Conservation (phyloP, 805 yeast genomes). For the Saccharomycopsis babjevae region DNA sequence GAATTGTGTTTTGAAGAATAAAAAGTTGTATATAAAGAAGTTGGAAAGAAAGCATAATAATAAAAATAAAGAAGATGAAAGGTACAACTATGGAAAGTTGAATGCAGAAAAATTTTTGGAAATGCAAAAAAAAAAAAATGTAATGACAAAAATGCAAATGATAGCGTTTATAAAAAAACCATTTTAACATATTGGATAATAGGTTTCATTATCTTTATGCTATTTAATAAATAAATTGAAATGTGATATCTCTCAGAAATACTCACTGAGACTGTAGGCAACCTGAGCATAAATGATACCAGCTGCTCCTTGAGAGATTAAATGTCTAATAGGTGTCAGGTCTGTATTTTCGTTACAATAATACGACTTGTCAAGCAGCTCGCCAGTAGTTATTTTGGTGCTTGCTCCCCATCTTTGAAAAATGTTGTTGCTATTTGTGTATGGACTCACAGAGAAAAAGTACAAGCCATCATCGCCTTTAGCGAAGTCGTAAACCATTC, state of each 20-base stretch:
- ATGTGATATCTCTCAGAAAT: neutral
- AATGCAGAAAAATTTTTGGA: neutral
- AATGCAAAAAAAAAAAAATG: neutral
- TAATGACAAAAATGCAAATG: neutral
- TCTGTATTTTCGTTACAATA: conserved; percentile 22
- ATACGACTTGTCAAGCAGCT: neutral
- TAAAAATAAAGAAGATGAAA: neutral
- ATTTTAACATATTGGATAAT: neutral
- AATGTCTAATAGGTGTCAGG: conserved; percentile 35
- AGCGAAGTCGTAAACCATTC: conserved; percentile 26
- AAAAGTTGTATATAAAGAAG: neutral
- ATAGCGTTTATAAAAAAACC: neutral
- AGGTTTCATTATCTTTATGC: no score
- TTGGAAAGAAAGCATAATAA: neutral
- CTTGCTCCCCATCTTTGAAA: neutral
- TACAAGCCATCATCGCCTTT: conserved; percentile 25
- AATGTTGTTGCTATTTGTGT: neutral
- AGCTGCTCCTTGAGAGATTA: conserved; percentile 59
- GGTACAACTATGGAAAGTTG: neutral
- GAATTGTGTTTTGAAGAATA: neutral
- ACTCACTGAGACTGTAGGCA: neutral
- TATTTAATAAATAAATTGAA: no score
- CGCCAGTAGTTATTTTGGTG: neutral
- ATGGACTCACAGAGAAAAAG: neutral
- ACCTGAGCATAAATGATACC: conserved; percentile 51